A percentile compares a stretch with the other conserved stretches of the same genome.
These are phyloP conservation scores for Cladophialophora chaetospira DNA, from an alignment of 2,329 filamentous ascomycete genomes.

Conservation along the genomic window DNA sequence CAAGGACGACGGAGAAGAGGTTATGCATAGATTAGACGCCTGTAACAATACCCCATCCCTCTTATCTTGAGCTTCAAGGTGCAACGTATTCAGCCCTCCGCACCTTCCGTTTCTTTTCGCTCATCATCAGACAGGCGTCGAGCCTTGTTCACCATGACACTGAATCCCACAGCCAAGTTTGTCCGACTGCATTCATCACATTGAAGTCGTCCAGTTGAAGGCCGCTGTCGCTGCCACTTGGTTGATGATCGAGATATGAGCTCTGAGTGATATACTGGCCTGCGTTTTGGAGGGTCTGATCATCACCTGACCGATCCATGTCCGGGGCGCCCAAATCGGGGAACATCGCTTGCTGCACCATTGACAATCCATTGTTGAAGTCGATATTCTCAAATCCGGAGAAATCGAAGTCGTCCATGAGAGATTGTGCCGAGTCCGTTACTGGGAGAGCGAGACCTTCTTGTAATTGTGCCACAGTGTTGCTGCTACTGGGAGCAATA, in stretches of 20 bases:
- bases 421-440: background rate
- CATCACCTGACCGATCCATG: background rate
- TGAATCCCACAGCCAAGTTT: conserved; percentile 23
- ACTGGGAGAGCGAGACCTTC: background rate
- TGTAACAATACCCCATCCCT: background rate
- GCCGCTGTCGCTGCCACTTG: conserved; percentile 7
- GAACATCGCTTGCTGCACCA: conserved; percentile 26
- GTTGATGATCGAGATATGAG: conserved; percentile 6
- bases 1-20: conserved; percentile 75
- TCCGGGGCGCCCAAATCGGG: background rate
- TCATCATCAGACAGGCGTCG: background rate
- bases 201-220: conserved; percentile 14
- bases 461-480: background rate
- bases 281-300: background rate
- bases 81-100: background rate
- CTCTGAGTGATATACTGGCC: conserved; percentile 12
- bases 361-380: conserved; percentile 22
- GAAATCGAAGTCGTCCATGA: conserved; percentile 16
- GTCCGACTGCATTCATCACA: conserved; percentile 20
- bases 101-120: background rate
- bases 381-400: conserved; percentile 24
- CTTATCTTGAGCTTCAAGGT: background rate
- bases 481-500: background rate
- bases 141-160: background rate
- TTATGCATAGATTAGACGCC: conserved; percentile 20